A percentile compares a stretch with the other conserved stretches of the same genome.
Evolutionary conservation across 2,329 filamentous ascomycete genomes (phyloP).

Genomic region (Pseudogymnoascus sp.): DNA sequence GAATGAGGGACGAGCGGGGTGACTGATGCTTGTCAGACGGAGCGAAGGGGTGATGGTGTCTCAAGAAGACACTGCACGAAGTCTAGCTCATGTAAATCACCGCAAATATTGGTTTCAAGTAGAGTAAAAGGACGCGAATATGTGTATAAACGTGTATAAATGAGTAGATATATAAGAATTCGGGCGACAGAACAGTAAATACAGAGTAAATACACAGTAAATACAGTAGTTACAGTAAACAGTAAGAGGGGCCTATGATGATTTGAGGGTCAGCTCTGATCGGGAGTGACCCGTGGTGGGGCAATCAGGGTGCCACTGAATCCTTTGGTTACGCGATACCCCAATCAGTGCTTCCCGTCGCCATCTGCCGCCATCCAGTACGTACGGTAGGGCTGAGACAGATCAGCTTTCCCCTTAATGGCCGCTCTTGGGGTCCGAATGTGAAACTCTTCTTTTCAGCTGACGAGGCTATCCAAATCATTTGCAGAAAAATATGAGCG

Average conservation of each 20-base stretch:
- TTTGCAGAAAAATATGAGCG: not conserved
- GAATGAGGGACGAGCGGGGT: constrained; percentile 4
- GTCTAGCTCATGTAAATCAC: constrained; percentile 1
- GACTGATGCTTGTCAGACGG: constrained; percentile 8
- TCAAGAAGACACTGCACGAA: not conserved
- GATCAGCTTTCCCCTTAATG: not conserved
- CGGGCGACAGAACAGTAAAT: not conserved
- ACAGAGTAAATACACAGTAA: not conserved
- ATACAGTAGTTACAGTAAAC: not conserved
- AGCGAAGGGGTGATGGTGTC: not conserved
- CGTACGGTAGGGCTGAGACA: constrained; percentile 6
- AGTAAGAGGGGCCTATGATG: not conserved
- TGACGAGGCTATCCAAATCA: not conserved
- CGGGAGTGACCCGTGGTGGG: constrained; percentile 7
- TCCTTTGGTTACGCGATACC: not conserved
- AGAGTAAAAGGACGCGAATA: not conserved
- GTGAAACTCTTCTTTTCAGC: not conserved
- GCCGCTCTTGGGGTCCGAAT: not conserved
- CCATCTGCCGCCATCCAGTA: not conserved
- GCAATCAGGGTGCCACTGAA: not conserved
- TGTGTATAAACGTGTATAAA: not conserved
- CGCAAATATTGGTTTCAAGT: constrained; percentile 5
- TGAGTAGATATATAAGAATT: not conserved
- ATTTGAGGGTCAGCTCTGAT: constrained; percentile 6
- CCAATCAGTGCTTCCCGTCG: constrained; percentile 5